Base-by-base conservation (phyloP, 2,329 filamentous ascomycete genomes). In the Diaporthe humulicola region DNA sequence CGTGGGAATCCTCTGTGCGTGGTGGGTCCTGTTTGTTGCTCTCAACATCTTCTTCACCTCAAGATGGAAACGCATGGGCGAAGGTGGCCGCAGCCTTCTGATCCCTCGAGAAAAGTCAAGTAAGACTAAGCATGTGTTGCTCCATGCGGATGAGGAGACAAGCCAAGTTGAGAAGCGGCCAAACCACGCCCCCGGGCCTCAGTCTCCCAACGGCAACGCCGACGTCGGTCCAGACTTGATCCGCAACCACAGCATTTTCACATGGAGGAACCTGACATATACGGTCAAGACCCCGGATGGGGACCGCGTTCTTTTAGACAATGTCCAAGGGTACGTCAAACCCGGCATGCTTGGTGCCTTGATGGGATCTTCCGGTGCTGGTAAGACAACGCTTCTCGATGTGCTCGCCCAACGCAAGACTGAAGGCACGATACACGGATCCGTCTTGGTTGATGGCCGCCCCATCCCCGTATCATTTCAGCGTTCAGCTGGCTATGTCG, bases 341-440 rank as follows among this genome's bases (percentile, higher is more conserved):
- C 94, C 94, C 1, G 94, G 94, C 60, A 95, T 92, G 77, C 83
- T 95, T 28, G 94, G 92, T 3, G 94, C 93, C 6, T 86, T 96
- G n/a, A 94, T 96, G 94, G 93, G 94, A 79, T 91, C 93, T 2
- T 94, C 92, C 15, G 94, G 94, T 77, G 95, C 95, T 22, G 95
- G 95, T 70, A 97, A 97, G 84, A 97, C 95, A 0, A 97, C 95
- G 2, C 88, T 98, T 3, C 86, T 97, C 9, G 95, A 97, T 82
- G 93, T 95, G 3, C 88, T 98, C 42, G 95, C 95, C 7, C 94
- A 93, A 76, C 91, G 94, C 78, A 93, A 94, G 74, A 95, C 93
- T 0, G 94, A 94, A 84, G 94, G 94, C 78, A 92, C 93, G 3
- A 93, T 96, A 36, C 86, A 85, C 25, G 94, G 94, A 58, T 91